Base-by-base conservation (phyloP, 768 basidiomycete genomes). In the Phanerodontia chrysosporium region DNA sequence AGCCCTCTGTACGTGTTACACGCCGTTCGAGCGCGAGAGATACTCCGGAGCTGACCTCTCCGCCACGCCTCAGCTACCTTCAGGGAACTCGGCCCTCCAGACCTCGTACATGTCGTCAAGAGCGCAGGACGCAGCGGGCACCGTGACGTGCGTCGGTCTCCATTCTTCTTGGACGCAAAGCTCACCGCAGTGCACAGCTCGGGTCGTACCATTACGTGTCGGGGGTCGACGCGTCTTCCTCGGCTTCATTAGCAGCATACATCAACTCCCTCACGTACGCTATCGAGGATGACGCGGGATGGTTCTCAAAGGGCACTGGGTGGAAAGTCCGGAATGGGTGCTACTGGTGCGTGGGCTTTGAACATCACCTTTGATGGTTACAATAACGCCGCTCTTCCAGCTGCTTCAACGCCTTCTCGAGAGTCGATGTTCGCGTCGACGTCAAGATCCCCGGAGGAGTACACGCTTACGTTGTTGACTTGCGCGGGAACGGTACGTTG, bases 401-500 rank as follows among this genome's bases (percentile, higher is more conserved):
- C 73, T 97, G 94, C 73, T 99, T 97, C 78, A 97, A 99, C 71
- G 97, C 97, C 10, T 99, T 99, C 70, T 95, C 95, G 39, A 79
- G 97, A 28, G 92, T 98, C 53, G 97, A 99, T 68, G 86, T 98
- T 29, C 85, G 96, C 36, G 95, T 99, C 7, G 97, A 99, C 63
- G 97, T 98, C 60, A 97, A 96, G 73, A 98, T 99, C 51, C 97
- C 97, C 0, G 97, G 97, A 28, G 96, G 97, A 13, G 97, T 99
- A 16, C 85, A 87, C 62, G 91, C 95, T 4, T 98, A 97, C 72
- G 89, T 92, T 29, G 85, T 98, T 21, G 97, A 98, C 72, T 73
- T 97, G 55, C 85, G 97, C 10, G 96, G 97, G 97, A 98, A 72
- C 80, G 92, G 93, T 95, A 67, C 64, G 89, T 73, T 35, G 35